These are phyloP conservation scores for Mollisia scopiformis DNA, from an alignment of 2,329 filamentous ascomycete species.

Conservation along the genomic window DNA sequence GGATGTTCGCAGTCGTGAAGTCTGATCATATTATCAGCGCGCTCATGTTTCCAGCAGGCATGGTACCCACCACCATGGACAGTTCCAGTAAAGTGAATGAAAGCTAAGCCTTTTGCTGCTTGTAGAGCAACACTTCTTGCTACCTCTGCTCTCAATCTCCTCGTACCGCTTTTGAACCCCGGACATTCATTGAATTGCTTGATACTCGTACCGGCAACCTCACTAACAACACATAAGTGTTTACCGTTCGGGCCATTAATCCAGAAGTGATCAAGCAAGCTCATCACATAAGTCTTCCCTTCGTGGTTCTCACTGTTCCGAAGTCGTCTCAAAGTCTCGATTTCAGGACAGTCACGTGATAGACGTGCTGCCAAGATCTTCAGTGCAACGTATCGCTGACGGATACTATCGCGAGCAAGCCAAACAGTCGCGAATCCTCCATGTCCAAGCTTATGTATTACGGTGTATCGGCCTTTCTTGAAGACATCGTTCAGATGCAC, in stretches of 20 bases:
- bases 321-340: slow-evolving; percentile 22
- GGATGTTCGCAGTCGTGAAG: slow-evolving; percentile 23
- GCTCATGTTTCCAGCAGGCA: neutral
- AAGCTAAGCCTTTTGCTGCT: slow-evolving; percentile 20
- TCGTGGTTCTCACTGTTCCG: slow-evolving; percentile 9
- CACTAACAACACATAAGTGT: slow-evolving; percentile 46
- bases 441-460: slow-evolving; percentile 49
- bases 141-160: slow-evolving; percentile 20
- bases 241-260: slow-evolving; percentile 45
- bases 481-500: slow-evolving; percentile 46
- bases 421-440: slow-evolving; percentile 50
- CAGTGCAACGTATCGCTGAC: slow-evolving; percentile 23
- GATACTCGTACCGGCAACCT: slow-evolving; percentile 26
- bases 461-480: slow-evolving; percentile 44
- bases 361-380: slow-evolving; percentile 23
- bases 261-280: slow-evolving; percentile 28
- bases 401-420: slow-evolving; percentile 40
- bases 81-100: slow-evolving; percentile 20
- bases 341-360: slow-evolving; percentile 19
- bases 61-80: slow-evolving; percentile 25
- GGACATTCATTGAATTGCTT: slow-evolving; percentile 27
- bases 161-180: slow-evolving; percentile 20
- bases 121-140: slow-evolving; percentile 23
- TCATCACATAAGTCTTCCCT: slow-evolving; percentile 21
- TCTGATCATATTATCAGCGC: slow-evolving; percentile 12